These are phyloP conservation scores for Aureobasidium namibiae DNA, from an alignment of 2,329 filamentous ascomycete species.

Conservation along the genomic window DNA sequence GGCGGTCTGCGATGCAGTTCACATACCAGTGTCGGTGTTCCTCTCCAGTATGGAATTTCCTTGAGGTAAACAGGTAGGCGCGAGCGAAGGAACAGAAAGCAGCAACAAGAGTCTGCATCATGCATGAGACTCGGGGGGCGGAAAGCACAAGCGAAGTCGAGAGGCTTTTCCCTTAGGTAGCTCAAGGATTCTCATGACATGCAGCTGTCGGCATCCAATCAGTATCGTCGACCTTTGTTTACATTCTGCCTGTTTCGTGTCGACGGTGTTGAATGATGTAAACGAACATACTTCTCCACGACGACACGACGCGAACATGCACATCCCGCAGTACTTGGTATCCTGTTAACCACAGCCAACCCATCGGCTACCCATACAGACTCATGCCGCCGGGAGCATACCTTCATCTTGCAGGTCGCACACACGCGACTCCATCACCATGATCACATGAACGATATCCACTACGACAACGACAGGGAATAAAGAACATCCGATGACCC, in stretches of 20 bases:
- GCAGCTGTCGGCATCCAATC: neutral
- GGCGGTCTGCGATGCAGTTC: neutral
- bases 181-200: neutral
- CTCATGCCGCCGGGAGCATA: neutral
- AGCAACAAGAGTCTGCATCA: neutral
- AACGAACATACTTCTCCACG: neutral
- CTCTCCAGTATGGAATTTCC: too few species aligned
- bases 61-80: neutral
- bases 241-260: neutral
- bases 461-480: neutral
- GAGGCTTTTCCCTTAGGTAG: neutral
- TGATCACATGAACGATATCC: neutral
- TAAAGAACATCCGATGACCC: neutral
- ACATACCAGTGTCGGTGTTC: too few species aligned
- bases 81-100: slow-evolving; percentile 7
- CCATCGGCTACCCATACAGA: neutral
- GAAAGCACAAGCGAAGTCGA: slow-evolving; percentile 4
- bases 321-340: neutral
- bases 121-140: slow-evolving; percentile 1
- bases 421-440: neutral
- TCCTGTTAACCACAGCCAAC: neutral
- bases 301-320: neutral
- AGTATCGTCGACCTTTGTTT: neutral
- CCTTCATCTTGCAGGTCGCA: neutral
- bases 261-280: neutral